These are phyloP conservation scores for Elasticomyces elasticus DNA, from an alignment of 495 filamentous ascomycete species.

Conservation along the genomic window DNA sequence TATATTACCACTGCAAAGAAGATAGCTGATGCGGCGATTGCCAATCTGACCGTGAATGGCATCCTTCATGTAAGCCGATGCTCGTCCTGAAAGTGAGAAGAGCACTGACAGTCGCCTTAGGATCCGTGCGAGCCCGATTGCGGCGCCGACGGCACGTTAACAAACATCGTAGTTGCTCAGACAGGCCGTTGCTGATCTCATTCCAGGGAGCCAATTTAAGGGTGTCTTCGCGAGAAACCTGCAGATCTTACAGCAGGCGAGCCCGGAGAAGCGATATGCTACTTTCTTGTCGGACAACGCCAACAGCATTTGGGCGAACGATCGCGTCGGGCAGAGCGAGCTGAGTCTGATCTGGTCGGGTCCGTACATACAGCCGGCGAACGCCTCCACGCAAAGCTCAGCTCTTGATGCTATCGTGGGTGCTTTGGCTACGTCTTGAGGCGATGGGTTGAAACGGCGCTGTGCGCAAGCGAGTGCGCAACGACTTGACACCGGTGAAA, in stretches of 20 bases:
- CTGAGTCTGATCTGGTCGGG: conserved; percentile 53
- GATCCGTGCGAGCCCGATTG: conserved; percentile 62
- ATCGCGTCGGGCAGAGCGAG: conserved; percentile 38
- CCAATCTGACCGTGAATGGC: conserved; percentile 44
- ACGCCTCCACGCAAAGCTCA: conserved; percentile 54
- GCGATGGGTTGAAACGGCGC: too few relatives aligned
- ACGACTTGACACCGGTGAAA: too few relatives aligned
- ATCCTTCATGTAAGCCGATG: conserved; percentile 39
- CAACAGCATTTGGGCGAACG: conserved; percentile 57
- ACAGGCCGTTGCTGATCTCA: neutral
- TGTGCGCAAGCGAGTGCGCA: too few relatives aligned
- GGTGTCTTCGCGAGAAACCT: conserved; percentile 68
- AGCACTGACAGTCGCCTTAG: neutral
- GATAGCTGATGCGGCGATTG: conserved; percentile 60
- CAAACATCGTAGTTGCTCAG: neutral
- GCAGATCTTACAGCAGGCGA: conserved; percentile 44
- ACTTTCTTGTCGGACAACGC: conserved; percentile 54
- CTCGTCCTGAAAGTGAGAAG: neutral
- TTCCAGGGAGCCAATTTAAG: conserved; percentile 63
- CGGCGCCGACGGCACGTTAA: conserved; percentile 40
- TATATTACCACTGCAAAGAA: conserved; percentile 46
- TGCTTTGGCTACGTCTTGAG: conserved; percentile 39
- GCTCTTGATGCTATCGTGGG: conserved; percentile 63
- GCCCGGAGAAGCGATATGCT: conserved; percentile 43
- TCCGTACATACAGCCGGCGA: conserved; percentile 38